Evolutionary conservation across 108 stramenopile species (phyloP).

Genomic region (Hondaea fermentalgiana): DNA sequence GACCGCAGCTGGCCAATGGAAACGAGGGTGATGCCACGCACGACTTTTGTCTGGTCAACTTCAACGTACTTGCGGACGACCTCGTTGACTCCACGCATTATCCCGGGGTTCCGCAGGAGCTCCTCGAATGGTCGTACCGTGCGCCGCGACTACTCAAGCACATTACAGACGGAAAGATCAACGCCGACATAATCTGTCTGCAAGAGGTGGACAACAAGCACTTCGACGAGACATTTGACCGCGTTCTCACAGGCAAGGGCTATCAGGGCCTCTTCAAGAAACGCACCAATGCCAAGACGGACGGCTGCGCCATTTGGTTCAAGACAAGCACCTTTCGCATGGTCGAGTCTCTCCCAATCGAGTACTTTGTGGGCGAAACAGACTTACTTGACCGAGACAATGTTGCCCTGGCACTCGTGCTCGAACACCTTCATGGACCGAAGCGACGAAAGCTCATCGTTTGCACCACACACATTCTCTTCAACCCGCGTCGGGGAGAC

Average conservation of each 20-base stretch:
- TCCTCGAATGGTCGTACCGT: neutral
- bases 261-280: neutral
- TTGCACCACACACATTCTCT: slow-evolving; percentile 36
- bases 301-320: slow-evolving; percentile 36
- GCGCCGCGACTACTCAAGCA: neutral
- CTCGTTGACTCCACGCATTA: neutral
- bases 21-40: too few species aligned
- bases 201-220: slow-evolving; percentile 34
- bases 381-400: slow-evolving; percentile 37
- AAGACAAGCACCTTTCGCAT: neutral
- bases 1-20: too few species aligned
- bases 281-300: slow-evolving; percentile 23
- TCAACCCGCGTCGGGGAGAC: slow-evolving; percentile 37
- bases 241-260: neutral
- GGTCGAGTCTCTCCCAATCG: slow-evolving; percentile 17
- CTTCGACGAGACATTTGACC: neutral
- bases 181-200: slow-evolving; percentile 31
- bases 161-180: neutral
- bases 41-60: neutral
- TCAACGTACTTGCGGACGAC: neutral
- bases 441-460: slow-evolving; percentile 1
- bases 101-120: neutral
- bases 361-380: slow-evolving; percentile 20
- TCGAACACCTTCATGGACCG: slow-evolving; percentile 11
- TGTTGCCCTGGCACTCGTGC: slow-evolving; percentile 32